Evolutionary conservation across 352 stramenopile species (phyloP).

Genomic region (Pilasporangium apinafurcum): DNA sequence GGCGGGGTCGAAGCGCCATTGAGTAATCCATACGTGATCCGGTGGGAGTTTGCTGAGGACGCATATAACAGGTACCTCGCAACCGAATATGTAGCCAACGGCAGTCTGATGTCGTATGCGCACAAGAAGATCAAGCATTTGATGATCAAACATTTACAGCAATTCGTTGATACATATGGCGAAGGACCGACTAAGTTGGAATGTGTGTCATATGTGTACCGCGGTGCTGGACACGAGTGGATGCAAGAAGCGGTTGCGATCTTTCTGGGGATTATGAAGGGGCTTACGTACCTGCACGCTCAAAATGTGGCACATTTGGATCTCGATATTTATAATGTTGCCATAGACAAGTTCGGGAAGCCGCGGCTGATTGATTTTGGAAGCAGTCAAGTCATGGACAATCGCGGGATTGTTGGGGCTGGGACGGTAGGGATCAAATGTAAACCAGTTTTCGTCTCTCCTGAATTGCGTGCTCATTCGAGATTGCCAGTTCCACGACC

Average conservation of each 20-base stretch:
- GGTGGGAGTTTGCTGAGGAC: slow-evolving; percentile 72
- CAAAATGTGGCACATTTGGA: slow-evolving; percentile 76
- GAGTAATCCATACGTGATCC: slow-evolving; percentile 64
- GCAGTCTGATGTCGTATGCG: slow-evolving; percentile 64
- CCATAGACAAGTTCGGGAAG: slow-evolving; percentile 44
- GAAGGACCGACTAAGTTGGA: slow-evolving; percentile 64
- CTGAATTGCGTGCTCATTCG: slow-evolving; percentile 61
- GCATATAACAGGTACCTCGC: slow-evolving; percentile 75
- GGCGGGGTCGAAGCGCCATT: slow-evolving; percentile 66
- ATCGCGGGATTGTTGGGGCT: slow-evolving; percentile 42
- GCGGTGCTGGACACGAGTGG: slow-evolving; percentile 65
- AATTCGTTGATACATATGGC: slow-evolving; percentile 54
- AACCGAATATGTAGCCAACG: slow-evolving; percentile 78
- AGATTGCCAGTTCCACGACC: slow-evolving; percentile 44
- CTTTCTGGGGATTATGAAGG: slow-evolving; percentile 59
- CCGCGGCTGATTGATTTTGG: slow-evolving; percentile 78
- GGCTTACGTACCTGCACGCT: slow-evolving; percentile 75
- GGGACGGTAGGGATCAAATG: slow-evolving; percentile 78
- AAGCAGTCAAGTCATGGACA: slow-evolving; percentile 73
- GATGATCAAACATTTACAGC: slow-evolving; percentile 64
- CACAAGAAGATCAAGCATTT: slow-evolving; percentile 64
- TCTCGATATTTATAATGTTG: slow-evolving; percentile 84
- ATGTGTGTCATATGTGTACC: slow-evolving; percentile 77
- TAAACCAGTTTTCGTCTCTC: slow-evolving; percentile 72
- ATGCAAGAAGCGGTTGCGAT: slow-evolving; percentile 64